Conservation (phyloP, 2,329 filamentous ascomycete species). For the Fusarium sp. region DNA sequence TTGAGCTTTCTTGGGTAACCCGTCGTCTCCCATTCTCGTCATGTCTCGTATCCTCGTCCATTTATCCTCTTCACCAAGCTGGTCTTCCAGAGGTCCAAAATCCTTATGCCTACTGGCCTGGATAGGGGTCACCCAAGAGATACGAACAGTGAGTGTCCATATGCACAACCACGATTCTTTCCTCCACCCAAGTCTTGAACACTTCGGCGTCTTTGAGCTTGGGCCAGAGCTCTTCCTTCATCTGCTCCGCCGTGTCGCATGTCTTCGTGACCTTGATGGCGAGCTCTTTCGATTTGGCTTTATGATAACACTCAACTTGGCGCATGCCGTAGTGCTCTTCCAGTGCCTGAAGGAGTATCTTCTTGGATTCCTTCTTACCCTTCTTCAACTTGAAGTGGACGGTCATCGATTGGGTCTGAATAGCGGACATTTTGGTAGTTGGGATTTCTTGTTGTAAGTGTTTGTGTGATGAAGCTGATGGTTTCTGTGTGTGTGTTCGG, state of each 20-base stretch:
- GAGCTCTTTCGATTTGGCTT: not conserved
- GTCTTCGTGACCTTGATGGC: not conserved
- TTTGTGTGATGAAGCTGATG: not conserved
- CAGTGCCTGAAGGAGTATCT: not conserved
- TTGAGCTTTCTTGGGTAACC: accelerated
- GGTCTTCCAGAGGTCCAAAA: accelerated
- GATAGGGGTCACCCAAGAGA: not conserved
- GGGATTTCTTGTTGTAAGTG: not conserved
- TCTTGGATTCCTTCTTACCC: not conserved
- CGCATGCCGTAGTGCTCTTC: not conserved
- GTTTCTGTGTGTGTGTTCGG: not conserved
- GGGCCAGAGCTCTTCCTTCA: not conserved
- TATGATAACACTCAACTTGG: not conserved
- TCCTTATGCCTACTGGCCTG: not conserved
- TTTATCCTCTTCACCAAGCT: too few relatives aligned
- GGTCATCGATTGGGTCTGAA: not conserved
- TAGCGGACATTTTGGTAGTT: not conserved
- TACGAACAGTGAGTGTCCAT: not conserved
- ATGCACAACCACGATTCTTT: not conserved
- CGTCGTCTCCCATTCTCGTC: accelerated
- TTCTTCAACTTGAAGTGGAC: not conserved
- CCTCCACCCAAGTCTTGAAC: not conserved
- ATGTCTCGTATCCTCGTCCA: accelerated
- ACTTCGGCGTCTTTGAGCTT: not conserved
- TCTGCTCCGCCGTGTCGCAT: not conserved